Evolutionary conservation across 495 filamentous ascomycete species (phyloP).

Genomic region (Penicillium chermesinum): DNA sequence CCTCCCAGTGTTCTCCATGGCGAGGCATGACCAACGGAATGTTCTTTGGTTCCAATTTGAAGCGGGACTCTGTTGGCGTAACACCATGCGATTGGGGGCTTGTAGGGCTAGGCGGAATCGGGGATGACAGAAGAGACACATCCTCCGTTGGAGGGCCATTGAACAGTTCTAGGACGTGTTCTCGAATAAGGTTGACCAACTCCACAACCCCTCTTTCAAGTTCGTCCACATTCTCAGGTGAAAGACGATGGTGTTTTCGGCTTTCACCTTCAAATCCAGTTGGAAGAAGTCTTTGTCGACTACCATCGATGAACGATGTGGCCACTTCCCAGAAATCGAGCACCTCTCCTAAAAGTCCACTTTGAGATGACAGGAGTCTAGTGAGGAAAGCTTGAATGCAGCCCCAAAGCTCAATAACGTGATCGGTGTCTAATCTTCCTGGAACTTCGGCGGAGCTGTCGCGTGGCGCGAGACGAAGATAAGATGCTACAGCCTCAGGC

Average conservation of each 20-base stretch:
- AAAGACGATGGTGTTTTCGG: constrained; percentile 76
- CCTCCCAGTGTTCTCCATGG: constrained; percentile 80
- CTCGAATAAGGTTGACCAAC: constrained; percentile 73
- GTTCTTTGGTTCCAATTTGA: constrained; percentile 72
- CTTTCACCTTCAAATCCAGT: constrained; percentile 80
- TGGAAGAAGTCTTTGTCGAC: constrained; percentile 73
- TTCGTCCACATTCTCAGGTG: constrained; percentile 60
- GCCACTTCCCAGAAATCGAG: constrained; percentile 92
- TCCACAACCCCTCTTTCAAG: constrained; percentile 75
- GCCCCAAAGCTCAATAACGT: constrained; percentile 87
- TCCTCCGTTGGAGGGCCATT: constrained; percentile 88
- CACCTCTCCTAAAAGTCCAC: constrained; percentile 81
- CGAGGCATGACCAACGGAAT: constrained; percentile 70
- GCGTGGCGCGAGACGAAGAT: constrained; percentile 65
- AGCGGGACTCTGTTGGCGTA: constrained; percentile 59
- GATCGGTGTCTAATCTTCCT: constrained; percentile 61
- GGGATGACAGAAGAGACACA: constrained; percentile 76
- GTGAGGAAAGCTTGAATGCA: constrained; percentile 66
- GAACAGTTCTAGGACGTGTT: constrained; percentile 74
- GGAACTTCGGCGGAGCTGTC: constrained; percentile 52
- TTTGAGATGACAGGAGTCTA: constrained; percentile 61
- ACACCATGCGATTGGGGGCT: constrained; percentile 53
- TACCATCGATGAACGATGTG: constrained; percentile 84
- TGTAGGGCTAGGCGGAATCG: constrained; percentile 64
- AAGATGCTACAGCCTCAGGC: constrained; percentile 60